Evolutionary conservation across 768 basidiomycete species (phyloP), one percentile per base, ranked within the genome.

Genomic region (Neoboletus brunneissimus): DNA sequence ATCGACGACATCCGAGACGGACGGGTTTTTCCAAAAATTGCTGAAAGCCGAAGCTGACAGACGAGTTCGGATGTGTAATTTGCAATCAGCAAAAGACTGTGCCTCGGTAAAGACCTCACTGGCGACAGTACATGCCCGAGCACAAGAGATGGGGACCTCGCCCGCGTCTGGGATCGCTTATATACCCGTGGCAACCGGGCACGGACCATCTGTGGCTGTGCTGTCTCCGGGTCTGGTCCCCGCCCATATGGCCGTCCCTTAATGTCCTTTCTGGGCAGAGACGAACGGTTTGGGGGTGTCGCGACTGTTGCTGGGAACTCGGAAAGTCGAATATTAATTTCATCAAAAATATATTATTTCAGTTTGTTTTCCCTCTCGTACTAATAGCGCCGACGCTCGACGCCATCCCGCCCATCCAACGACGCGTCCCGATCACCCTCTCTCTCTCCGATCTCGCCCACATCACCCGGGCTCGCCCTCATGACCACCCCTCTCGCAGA

Each of bases 11-110:
- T n/a, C 38, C 35, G 18, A 5, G 8, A 16, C 3, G 38, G 22
- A 42, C 13, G n/a, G n/a, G 5, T 42, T 42, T 84, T 82, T 76
- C 83, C 89, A 91, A 92, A 91, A 91, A 91, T 91, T 91, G 86
- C 88, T 86, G 82, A 77, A 81, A 81, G 86, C 87, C 86, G 78
- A 88, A 90, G 87, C 87, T 80, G 72, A 84, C 82, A 87, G 88
- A 91, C 87, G 88, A 73, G 88, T 91, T 89, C 88, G 89, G 89
- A 91, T 91, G 88, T 89, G 81, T 90, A 91, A 89, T 91, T 91
- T 91, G 89, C 89, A 91, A 91, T 87, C 86, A 91, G 88, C 89
- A 90, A 91, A 89, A 79, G 82, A 89, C 88, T 89, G 86, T 87
- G 86, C 85, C 88, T 92, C 90, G 87, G 89, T 91, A 88, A 79